phyloP scores from a whole-genome alignment of 192 early-diverging fungal species.

The Diversispora epigaea region DNA sequence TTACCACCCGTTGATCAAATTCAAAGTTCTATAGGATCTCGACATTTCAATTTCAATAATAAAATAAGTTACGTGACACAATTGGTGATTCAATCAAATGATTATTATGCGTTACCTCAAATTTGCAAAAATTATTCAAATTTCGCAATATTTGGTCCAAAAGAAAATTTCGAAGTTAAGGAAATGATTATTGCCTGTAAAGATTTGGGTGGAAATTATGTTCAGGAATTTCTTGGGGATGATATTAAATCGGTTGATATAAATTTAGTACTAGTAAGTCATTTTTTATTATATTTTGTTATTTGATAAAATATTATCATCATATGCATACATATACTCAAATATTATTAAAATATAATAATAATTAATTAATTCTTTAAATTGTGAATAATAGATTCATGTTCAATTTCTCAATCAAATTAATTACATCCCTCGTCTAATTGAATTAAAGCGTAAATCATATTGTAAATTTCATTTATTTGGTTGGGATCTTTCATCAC shows the following conservation, averaged over 20 bases:
- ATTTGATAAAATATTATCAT: too few species aligned
- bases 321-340: too few species aligned
- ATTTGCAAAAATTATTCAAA: background rate
- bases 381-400: background rate
- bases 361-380: background rate
- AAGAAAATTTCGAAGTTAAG: background rate
- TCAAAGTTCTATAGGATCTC: background rate
- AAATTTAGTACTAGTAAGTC: background rate
- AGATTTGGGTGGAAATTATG: background rate
- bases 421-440: background rate
- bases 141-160: background rate
- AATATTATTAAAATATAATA: too few species aligned
- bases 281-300: background rate
- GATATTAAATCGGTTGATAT: background rate
- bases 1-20: background rate
- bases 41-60: background rate
- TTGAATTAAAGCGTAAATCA: background rate
- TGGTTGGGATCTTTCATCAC: background rate
- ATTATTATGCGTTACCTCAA: background rate
- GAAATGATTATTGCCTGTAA: background rate
- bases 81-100: background rate
- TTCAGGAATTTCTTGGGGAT: background rate
- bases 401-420: background rate
- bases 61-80: background rate
- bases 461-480: background rate